Evolutionary conservation across 1,284 basidiomycete species (phyloP).

Genomic region (Athelia psychrophila): DNA sequence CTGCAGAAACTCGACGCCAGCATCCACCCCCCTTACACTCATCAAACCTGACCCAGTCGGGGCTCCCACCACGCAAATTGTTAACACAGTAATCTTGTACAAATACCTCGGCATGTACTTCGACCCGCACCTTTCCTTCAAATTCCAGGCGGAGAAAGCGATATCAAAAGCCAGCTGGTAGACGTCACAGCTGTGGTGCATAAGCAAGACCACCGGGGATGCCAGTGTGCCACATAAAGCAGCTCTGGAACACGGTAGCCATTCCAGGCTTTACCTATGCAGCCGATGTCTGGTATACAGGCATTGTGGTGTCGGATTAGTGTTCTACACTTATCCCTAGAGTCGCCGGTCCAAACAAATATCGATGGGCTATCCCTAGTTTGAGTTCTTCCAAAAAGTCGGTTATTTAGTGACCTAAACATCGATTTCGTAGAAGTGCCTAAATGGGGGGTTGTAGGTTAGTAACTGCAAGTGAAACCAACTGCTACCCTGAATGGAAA

Average conservation of each 20-base stretch:
- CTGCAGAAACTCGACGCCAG: background rate
- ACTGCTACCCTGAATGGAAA: too few relatives aligned
- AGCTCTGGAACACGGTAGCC: constrained; percentile 17
- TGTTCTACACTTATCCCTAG: too few relatives aligned
- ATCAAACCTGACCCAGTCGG: background rate
- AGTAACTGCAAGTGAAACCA: too few relatives aligned
- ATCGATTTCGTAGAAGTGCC: too few relatives aligned
- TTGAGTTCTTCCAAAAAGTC: too few relatives aligned
- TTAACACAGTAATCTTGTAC: constrained; percentile 8
- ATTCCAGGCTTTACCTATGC: constrained; percentile 27
- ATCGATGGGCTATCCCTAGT: too few relatives aligned
- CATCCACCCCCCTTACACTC: background rate
- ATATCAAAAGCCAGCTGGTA: constrained; percentile 16
- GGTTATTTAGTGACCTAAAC: too few relatives aligned
- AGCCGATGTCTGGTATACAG: constrained; percentile 18
- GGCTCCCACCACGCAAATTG: background rate
- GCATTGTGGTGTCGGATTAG: too few relatives aligned
- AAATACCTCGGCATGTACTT: constrained; percentile 25
- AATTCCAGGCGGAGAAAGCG: constrained; percentile 16
- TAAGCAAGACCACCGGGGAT: constrained; percentile 12
- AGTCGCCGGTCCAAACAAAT: too few relatives aligned
- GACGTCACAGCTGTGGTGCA: constrained; percentile 10
- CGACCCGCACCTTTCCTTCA: constrained; percentile 19
- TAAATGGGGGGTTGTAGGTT: too few relatives aligned
- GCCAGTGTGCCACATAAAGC: background rate